Percentiles rank a stretch among this genome's conserved stretches.
phyloP scores from a whole-genome alignment of 495 filamentous ascomycete species.

The Penicillium maclennaniae region DNA sequence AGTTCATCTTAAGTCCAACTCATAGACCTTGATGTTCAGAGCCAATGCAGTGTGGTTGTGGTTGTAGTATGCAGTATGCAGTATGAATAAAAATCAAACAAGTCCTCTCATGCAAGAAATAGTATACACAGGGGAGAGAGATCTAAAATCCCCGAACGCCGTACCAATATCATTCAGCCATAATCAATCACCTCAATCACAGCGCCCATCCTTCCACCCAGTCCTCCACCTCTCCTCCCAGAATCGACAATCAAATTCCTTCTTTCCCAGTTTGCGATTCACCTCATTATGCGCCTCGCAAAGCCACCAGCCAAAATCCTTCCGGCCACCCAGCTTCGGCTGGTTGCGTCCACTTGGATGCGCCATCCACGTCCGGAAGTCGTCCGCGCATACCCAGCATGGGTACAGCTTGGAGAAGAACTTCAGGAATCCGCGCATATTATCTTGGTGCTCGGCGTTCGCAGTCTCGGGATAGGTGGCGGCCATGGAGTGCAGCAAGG shows the following conservation, averaged over 20 bases:
- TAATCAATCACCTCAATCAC: slow-evolving; percentile 31
- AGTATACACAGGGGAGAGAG: neutral
- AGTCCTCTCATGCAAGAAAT: neutral
- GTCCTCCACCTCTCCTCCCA: slow-evolving; percentile 96
- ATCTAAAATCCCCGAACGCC: neutral
- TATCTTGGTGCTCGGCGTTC: slow-evolving; percentile 58
- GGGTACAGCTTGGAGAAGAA: slow-evolving; percentile 84
- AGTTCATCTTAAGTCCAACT: neutral
- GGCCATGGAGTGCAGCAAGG: slow-evolving; percentile 83
- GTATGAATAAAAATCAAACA: neutral
- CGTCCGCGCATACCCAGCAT: slow-evolving; percentile 91
- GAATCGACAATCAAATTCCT: slow-evolving; percentile 80
- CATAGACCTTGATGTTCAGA: neutral
- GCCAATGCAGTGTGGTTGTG: neutral
- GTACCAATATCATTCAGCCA: neutral
- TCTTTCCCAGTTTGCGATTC: slow-evolving; percentile 89
- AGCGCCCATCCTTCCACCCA: slow-evolving; percentile 84
- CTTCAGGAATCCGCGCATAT: slow-evolving; percentile 73
- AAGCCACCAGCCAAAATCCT: slow-evolving; percentile 88
- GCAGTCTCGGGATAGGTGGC: slow-evolving; percentile 77
- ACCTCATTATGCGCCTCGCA: slow-evolving; percentile 98
- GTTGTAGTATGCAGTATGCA: neutral
- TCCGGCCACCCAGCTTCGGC: slow-evolving; percentile 60
- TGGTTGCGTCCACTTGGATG: slow-evolving; percentile 56
- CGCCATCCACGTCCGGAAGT: slow-evolving; percentile 80